These are phyloP conservation scores for Globisporangium emineosum DNA, from an alignment of 352 stramenopile genomes.

Conservation along the genomic window DNA sequence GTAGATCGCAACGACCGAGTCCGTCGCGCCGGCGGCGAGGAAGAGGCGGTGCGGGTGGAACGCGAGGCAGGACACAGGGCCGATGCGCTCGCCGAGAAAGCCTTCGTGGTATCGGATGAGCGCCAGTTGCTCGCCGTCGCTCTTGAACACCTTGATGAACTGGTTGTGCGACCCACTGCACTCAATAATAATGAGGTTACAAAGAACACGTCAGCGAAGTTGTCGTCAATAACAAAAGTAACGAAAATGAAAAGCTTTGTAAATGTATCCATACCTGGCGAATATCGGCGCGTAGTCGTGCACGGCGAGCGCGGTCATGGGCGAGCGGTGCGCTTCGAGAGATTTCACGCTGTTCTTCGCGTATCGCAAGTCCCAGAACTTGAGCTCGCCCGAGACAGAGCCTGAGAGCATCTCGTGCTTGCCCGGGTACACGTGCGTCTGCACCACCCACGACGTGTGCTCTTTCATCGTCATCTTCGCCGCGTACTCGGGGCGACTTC, in stretches of 20 bases:
- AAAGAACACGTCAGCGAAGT: neutral
- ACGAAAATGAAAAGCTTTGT: neutral
- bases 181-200: neutral
- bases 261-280: constrained; percentile 88
- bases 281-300: constrained; percentile 96
- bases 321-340: constrained; percentile 88
- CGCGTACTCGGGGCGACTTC: constrained; percentile 71
- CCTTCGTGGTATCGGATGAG: constrained; percentile 95
- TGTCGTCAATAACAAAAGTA: constrained; percentile 7
- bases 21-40: constrained; percentile 93
- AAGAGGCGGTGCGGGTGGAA: constrained; percentile 97
- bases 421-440: constrained; percentile 77
- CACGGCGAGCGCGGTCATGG: constrained; percentile 96
- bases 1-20: constrained; percentile 95
- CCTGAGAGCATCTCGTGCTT: constrained; percentile 92
- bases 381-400: constrained; percentile 93
- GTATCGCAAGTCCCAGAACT: constrained; percentile 96
- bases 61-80: constrained; percentile 94
- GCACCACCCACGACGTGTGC: constrained; percentile 95
- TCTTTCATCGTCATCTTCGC: constrained; percentile 82
- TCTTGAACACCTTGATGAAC: constrained; percentile 98
- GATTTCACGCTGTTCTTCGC: constrained; percentile 78
- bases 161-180: constrained; percentile 95
- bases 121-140: constrained; percentile 83
- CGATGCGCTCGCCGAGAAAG: constrained; percentile 96